Base-by-base conservation (phyloP, 805 yeast species). In the Tetrapisispora phaffii region DNA sequence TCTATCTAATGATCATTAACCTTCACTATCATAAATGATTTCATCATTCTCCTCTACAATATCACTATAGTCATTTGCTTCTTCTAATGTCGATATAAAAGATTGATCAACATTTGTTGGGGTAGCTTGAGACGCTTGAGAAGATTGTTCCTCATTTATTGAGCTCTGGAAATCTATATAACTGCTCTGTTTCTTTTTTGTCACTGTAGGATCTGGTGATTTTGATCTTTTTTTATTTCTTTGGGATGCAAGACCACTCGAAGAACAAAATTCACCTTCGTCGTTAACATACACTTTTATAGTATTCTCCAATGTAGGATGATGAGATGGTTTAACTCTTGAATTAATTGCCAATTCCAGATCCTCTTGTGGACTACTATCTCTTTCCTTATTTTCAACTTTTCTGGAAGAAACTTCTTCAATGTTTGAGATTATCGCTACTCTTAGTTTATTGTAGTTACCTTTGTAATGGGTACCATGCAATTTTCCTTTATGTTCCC, bases 11-110 rank as follows among this genome's bases (percentile, higher is more conserved):
- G 21, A 28, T 28, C 28, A 17, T 21, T 40, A 50, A 7, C 51
- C 55, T 41, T 53, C 53, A 28, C 56, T 53, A 35, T 53, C 56
- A 31, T 51, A 51, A 9, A 53, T 45, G 8, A 51, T 32, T 22
- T 50, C 55, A 26, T 48, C 48, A 9, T 38, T 29, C 15, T 37
- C 41, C n/a, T n/a, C 17, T 15, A 42, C 32, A 10, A 42, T 36
- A 29, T 36, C 34, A 12, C 29, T 16, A 10, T 20, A n/a, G 5
- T 34, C 39, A 7, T 16, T 22, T 6, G 15, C 6, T 3, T 24
- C 13, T 17, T 34, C 34, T 7, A 32, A 7, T 22, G 28, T 16
- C 5, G 26, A 24, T 13, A 41, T 23, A 12, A 23, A 17, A 17
- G 44, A 34, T 13, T 34, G 26, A 24, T 34, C 33, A 8, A 22